Conservation (phyloP, 352 stramenopile species). For the Pythium aquatile region DNA sequence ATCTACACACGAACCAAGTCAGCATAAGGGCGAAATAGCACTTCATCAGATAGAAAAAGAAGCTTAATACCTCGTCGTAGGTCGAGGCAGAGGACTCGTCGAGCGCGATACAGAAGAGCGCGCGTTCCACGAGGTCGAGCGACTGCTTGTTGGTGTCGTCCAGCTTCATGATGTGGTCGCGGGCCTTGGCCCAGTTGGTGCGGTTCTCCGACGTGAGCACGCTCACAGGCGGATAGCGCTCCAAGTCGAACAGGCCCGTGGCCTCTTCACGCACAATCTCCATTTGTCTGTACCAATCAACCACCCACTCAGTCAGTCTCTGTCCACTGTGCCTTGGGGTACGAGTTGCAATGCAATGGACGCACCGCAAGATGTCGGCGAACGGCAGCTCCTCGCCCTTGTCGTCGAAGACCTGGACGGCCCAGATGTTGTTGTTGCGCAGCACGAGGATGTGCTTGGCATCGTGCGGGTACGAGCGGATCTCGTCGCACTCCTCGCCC, state of each 20-base stretch:
- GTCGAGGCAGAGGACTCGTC: constrained; percentile 83
- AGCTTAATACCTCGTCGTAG: constrained; percentile 57
- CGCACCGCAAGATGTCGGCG: constrained; percentile 68
- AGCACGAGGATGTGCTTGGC: constrained; percentile 94
- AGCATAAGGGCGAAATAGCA: neutral
- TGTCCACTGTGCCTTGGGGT: neutral
- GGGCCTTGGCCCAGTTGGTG: constrained; percentile 92
- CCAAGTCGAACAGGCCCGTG: constrained; percentile 81
- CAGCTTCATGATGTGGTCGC: constrained; percentile 80
- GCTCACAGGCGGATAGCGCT: constrained; percentile 88
- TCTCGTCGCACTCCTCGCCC: constrained; percentile 83
- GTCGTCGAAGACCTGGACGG: constrained; percentile 76
- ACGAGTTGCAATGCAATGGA: neutral
- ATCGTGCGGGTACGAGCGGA: constrained; percentile 86
- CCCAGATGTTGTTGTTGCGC: constrained; percentile 89
- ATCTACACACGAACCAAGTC: constrained; percentile 33
- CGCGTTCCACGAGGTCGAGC: constrained; percentile 92
- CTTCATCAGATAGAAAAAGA: no score
- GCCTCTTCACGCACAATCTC: constrained; percentile 84
- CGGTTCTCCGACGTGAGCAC: constrained; percentile 95
- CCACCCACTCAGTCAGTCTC: neutral
- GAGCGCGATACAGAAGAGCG: constrained; percentile 93
- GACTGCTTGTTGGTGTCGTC: constrained; percentile 88
- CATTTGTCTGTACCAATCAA: constrained; percentile 45
- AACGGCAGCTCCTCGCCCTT: constrained; percentile 68